These are phyloP conservation scores for Biscogniauxia mediterranea DNA, from an alignment of 2,329 filamentous ascomycete species.

Conservation along the genomic window DNA sequence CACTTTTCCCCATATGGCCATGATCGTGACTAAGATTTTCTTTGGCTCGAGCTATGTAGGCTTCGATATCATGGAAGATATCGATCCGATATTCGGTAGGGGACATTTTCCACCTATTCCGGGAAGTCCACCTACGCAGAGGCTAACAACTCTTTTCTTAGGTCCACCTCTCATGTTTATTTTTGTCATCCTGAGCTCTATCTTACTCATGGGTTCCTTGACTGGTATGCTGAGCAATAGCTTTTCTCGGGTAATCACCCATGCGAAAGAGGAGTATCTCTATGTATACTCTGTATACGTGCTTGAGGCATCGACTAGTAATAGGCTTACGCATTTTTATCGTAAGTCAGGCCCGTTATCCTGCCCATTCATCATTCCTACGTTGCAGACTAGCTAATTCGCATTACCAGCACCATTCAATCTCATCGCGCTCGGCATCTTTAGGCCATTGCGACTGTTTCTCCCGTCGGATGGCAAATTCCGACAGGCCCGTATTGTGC, in stretches of 20 bases:
- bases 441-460: conserved; percentile 70
- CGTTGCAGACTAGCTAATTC: conserved; percentile 9
- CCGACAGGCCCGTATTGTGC: conserved; percentile 57
- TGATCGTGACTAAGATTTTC: conserved; percentile 77
- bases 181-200: conserved; percentile 75
- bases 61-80: conserved; percentile 64
- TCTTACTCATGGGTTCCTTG: conserved; percentile 74
- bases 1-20: conserved; percentile 65
- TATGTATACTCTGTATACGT: conserved; percentile 71
- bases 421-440: conserved; percentile 67
- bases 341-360: conserved; percentile 32
- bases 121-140: neutral
- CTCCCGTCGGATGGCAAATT: conserved; percentile 62
- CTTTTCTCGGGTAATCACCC: conserved; percentile 62
- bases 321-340: conserved; percentile 68
- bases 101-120: neutral
- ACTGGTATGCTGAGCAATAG: conserved; percentile 78
- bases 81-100: conserved; percentile 53
- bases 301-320: conserved; percentile 65
- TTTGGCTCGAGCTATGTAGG: conserved; percentile 75
- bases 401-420: conserved; percentile 58
- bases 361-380: no score
- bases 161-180: conserved; percentile 64
- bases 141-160: conserved; percentile 15
- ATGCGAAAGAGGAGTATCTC: conserved; percentile 72